Conservation (phyloP, 352 stramenopile species). For the Phytophthora megakarya region DNA sequence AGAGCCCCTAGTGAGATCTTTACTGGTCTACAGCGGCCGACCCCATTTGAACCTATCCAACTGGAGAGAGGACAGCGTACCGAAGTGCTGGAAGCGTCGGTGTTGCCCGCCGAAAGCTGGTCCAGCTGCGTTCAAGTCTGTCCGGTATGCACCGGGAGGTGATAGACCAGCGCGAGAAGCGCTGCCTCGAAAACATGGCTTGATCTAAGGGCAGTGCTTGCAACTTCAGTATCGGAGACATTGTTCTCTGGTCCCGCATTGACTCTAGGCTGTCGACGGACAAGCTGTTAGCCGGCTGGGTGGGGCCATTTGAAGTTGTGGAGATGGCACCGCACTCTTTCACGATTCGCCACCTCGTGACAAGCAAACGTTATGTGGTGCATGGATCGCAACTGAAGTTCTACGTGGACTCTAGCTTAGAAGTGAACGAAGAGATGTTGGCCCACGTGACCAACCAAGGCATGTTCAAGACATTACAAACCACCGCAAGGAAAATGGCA, state of each 20-base stretch:
- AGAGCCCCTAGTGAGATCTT: neutral
- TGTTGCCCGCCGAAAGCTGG: no score
- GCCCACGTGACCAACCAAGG: conserved; percentile 11
- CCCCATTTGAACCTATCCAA: conserved; percentile 1
- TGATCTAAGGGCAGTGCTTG: neutral
- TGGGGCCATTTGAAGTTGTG: conserved; percentile 1
- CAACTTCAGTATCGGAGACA: conserved; percentile 1
- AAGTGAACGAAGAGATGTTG: conserved; percentile 6
- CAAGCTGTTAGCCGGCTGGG: conserved; percentile 15
- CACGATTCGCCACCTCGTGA: conserved; percentile 10
- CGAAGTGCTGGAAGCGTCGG: neutral
- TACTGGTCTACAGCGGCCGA: neutral
- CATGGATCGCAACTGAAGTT: neutral
- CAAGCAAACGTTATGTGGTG: neutral
- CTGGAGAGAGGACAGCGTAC: neutral
- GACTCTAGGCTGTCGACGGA: neutral
- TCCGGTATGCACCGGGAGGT: conserved; percentile 7
- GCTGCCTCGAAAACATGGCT: neutral
- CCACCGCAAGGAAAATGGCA: neutral
- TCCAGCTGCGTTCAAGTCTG: neutral
- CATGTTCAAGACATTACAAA: conserved; percentile 2
- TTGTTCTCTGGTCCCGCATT: conserved; percentile 14
- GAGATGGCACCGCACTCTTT: neutral
- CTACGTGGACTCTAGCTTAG: neutral
- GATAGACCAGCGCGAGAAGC: neutral